phyloP scores from a whole-genome alignment of 2,329 filamentous ascomycete genomes.

The Plenodomus biglobosus region DNA sequence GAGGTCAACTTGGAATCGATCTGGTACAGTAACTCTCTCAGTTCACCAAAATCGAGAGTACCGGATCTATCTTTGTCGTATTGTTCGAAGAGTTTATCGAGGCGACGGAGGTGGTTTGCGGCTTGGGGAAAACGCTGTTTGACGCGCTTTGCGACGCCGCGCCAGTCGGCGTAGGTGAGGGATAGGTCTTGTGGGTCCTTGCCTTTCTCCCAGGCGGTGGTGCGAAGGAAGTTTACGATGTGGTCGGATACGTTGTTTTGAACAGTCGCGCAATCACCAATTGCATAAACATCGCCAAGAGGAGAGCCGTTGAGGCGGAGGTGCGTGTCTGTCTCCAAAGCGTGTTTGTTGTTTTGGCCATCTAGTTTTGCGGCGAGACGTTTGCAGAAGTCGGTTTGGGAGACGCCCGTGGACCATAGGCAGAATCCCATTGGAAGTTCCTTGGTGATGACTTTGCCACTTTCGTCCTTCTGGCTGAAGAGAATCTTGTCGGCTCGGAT shows the following conservation, averaged over 20 bases:
- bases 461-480: slow-evolving; percentile 77
- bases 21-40: slow-evolving; percentile 82
- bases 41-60: slow-evolving; percentile 90
- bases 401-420: slow-evolving; percentile 93
- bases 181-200: slow-evolving; percentile 86
- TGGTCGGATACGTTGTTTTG: slow-evolving; percentile 96
- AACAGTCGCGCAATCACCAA: slow-evolving; percentile 93
- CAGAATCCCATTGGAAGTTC: slow-evolving; percentile 96
- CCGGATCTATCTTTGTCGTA: slow-evolving; percentile 94
- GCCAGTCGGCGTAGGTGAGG: slow-evolving; percentile 86
- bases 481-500: slow-evolving; percentile 81
- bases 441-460: slow-evolving; percentile 77
- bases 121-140: slow-evolving; percentile 91
- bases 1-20: slow-evolving; percentile 96
- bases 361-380: slow-evolving; percentile 75
- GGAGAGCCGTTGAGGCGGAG: slow-evolving; percentile 86
- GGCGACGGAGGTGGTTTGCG: slow-evolving; percentile 77
- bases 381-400: slow-evolving; percentile 79
- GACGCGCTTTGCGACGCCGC: slow-evolving; percentile 77
- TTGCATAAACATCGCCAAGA: slow-evolving; percentile 91
- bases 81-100: slow-evolving; percentile 86
- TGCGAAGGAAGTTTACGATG: slow-evolving; percentile 85
- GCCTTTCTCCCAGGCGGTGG: slow-evolving; percentile 86
- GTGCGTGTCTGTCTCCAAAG: slow-evolving; percentile 92
- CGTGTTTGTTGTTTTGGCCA: slow-evolving; percentile 82